Evolutionary conservation across 1,284 basidiomycete genomes (phyloP), one percentile per base, ranked within the genome.

Genomic region (Moniliophthora roreri): DNA sequence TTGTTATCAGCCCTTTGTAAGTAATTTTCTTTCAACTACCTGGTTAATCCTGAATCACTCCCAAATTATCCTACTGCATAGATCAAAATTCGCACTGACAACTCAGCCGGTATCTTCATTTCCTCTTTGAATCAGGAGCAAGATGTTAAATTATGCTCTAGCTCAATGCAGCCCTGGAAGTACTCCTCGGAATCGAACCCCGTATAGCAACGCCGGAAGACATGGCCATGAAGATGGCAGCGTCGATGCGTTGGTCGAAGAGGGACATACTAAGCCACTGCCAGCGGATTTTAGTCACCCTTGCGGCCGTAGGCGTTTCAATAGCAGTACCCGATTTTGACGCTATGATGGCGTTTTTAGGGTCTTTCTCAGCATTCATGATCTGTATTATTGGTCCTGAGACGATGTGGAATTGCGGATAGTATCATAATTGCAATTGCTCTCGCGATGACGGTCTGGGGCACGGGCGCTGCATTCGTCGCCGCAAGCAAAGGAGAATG

Each of bases 261-360:
- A 54, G 54, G 38, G 28, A 39, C 21, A 36, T 78, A 37, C 69
- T 83, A 60, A 72, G 81, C 26, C 71, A 75, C 24, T 48, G 83
- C 47, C 85, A 91, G 63, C 80, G 91, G 46, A 66, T 87, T 21
- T 58, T 72, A 44, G 70, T 93, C 28, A 82, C 87, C 0, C 59
- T 79, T 8, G 60, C 85, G 40, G 79, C 87, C 18, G 84, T 94
- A 16, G 65, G 72, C 24, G 82, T 88, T 35, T 93, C 92, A 2
- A 85, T 95, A 56, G 67, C 86, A 53, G 73, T 97, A 38, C 95
- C 95, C 1, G 82, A 91, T 51, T 97, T 98, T 66, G 89, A 89
- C 59, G 81, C 86, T 20, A 81, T 95, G 66, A 95, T 98, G 92
- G 90, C 90, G 11, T 93, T 95, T 67, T 74, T 96, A 35, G 94